Evolutionary conservation across 345 rosid genomes (phyloP), one percentile per base, ranked within the genome.

Genomic region (Dipteronia dyeriana): DNA sequence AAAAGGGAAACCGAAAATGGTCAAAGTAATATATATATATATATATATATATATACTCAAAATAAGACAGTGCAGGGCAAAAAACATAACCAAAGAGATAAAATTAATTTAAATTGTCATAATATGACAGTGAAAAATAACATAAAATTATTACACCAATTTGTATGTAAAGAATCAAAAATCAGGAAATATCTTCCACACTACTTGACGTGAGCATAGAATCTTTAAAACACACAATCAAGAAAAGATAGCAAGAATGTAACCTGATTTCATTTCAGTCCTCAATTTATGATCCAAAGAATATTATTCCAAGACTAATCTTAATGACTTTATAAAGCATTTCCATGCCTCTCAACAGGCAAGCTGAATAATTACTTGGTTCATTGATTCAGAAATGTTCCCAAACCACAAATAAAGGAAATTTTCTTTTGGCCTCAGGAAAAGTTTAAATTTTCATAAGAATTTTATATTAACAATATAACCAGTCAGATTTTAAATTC

Each of bases 21-120:
- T 71, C 5, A 20, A 23, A 41, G 25, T 74, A 66, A 51, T 75
- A 39, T 51, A 26, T 51, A 66, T 13, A 34, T 51, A 66, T 13
- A 34, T 51, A 66, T 13, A 34, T n/a, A 51, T 75, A 39, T 51
- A 26, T 51, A 66, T 13, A 34, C n/a, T 38, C 72, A 54, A 11
- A n/a, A 22, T 13, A 47, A 23, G 16, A 17, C 13, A 51, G 2
- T 31, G n/a, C 51, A 20, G 26, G 7, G 68, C 41, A 12, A 45
- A 41, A 22, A 73, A 54, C 14, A 60, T 23, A 73, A 39, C 75
- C 64, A 54, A 56, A 71, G 34, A 1, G n/a, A 62, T 3, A 23
- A 45, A 60, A 61, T 7, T 61, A 73, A 73, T 59, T 38, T 72
- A 60, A 41, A 59, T 57, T 20, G 54, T 31, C 34, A 39, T 20